phyloP scores from a whole-genome alignment of 192 early-diverging fungal genomes.

The Coemansia sp. region DNA sequence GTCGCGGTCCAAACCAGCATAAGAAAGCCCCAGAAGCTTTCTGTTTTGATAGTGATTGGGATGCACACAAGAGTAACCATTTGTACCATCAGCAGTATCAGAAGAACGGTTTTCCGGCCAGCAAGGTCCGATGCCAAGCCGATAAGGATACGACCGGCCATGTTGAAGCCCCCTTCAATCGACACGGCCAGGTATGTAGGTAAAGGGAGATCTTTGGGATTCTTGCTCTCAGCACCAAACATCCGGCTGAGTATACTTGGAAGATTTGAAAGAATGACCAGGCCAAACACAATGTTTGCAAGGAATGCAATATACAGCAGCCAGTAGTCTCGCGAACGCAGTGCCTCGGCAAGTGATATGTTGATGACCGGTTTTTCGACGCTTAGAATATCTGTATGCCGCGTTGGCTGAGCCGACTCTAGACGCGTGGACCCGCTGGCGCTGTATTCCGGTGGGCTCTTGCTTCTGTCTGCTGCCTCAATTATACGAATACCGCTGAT shows the following conservation, averaged over 20 bases:
- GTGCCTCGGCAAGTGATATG: conserved; percentile 57
- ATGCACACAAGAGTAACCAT: conserved; percentile 58
- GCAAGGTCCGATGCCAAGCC: conserved; percentile 56
- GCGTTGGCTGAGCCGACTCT: not conserved
- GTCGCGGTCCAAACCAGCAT: conserved; percentile 61
- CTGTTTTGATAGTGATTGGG: conserved; percentile 56
- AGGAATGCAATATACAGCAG: conserved; percentile 63
- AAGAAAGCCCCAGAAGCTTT: conserved; percentile 61
- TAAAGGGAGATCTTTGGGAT: conserved; percentile 24
- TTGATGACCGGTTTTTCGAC: conserved; percentile 35
- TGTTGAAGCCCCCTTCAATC: conserved; percentile 63
- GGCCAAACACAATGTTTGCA: conserved; percentile 61
- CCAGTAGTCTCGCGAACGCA: conserved; percentile 61
- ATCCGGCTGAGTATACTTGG: conserved; percentile 57
- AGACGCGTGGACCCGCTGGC: not conserved
- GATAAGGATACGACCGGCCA: conserved; percentile 59
- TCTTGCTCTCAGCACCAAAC: conserved; percentile 51
- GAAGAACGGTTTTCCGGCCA: conserved; percentile 65
- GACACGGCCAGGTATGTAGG: conserved; percentile 57
- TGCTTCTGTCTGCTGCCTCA: not conserved
- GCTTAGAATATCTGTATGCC: not conserved
- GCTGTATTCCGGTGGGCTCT: not conserved
- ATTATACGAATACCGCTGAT: conserved; percentile 62
- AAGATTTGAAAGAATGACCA: conserved; percentile 62
- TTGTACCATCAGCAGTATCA: conserved; percentile 61